Percentiles rank a stretch among this genome's conserved stretches.
These are phyloP conservation scores for Rhodamnia argentea DNA, from an alignment of 345 rosid genomes.

Conservation along the genomic window DNA sequence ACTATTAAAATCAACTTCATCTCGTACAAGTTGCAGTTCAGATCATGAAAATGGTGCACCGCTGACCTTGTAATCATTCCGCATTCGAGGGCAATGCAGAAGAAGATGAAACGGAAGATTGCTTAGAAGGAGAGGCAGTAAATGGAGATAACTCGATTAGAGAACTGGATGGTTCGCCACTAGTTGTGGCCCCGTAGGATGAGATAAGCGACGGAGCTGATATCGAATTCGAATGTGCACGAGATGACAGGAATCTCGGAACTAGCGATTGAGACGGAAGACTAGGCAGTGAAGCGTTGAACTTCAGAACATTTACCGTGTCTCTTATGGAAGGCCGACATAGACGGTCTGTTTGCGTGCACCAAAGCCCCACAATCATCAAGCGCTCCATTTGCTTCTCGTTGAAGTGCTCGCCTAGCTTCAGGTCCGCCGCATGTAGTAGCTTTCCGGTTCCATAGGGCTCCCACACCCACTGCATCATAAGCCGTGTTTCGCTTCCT, in stretches of 20 bases:
- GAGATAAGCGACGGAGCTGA: not conserved
- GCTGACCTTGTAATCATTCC: not conserved
- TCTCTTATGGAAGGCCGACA: not conserved
- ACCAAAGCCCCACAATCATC: too few relatives aligned
- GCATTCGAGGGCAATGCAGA: not conserved
- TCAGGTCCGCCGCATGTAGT: too few relatives aligned
- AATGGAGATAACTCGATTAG: not conserved
- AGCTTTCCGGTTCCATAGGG: too few relatives aligned
- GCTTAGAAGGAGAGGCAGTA: not conserved
- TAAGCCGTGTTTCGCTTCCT: too few relatives aligned
- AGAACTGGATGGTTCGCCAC: not conserved
- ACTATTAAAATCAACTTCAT: not conserved
- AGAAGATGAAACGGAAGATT: not conserved
- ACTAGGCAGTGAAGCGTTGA: not conserved
- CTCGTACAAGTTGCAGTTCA: not conserved
- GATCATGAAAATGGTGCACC: not conserved
- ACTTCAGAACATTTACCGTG: not conserved
- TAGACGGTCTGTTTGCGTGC: too few relatives aligned
- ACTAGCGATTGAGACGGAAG: not conserved
- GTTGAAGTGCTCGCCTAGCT: too few relatives aligned
- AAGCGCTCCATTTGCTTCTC: too few relatives aligned
- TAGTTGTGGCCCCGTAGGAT: not conserved
- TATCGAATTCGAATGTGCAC: too few relatives aligned
- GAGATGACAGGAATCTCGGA: not conserved
- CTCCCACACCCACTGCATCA: too few relatives aligned